Conservation (phyloP, 805 yeast species). For the Lipomyces spencermartinsiae region DNA sequence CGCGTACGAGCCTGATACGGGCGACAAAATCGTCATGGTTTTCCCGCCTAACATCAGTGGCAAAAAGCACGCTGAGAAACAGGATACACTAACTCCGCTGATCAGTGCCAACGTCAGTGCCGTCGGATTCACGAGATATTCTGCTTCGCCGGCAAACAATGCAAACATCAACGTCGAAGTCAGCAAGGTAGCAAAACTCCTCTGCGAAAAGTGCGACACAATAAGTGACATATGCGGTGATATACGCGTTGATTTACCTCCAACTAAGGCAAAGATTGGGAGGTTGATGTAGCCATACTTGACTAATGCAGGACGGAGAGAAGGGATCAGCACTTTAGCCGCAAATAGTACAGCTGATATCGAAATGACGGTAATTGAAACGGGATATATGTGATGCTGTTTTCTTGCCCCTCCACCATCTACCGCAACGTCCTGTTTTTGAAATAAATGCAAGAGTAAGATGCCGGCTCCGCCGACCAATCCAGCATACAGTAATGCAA, state of each 20-base stretch:
- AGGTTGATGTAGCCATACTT: constrained; percentile 27
- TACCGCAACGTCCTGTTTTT: constrained; percentile 3
- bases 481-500: constrained; percentile 19
- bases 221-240: constrained; percentile 19
- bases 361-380: constrained; percentile 23
- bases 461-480: constrained; percentile 11
- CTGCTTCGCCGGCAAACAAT: constrained; percentile 33
- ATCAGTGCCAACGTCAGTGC: constrained; percentile 22
- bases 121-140: constrained; percentile 26
- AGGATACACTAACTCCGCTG: constrained; percentile 18
- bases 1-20: constrained; percentile 27
- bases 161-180: constrained; percentile 22
- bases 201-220: constrained; percentile 24
- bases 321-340: constrained; percentile 20
- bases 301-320: constrained; percentile 17
- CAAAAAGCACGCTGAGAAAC: constrained; percentile 22
- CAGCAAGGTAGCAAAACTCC: constrained; percentile 14
- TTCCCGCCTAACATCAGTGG: constrained; percentile 23
- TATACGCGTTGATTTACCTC: constrained; percentile 1
- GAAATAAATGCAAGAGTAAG: constrained; percentile 8
- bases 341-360: constrained; percentile 15
- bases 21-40: constrained; percentile 1
- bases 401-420: constrained; percentile 27
- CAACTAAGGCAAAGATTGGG: constrained; percentile 6
- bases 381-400: constrained; percentile 30